These are phyloP conservation scores for Vitis hybrid DNA, from an alignment of 177 flowering plant species.

Conservation along the genomic window DNA sequence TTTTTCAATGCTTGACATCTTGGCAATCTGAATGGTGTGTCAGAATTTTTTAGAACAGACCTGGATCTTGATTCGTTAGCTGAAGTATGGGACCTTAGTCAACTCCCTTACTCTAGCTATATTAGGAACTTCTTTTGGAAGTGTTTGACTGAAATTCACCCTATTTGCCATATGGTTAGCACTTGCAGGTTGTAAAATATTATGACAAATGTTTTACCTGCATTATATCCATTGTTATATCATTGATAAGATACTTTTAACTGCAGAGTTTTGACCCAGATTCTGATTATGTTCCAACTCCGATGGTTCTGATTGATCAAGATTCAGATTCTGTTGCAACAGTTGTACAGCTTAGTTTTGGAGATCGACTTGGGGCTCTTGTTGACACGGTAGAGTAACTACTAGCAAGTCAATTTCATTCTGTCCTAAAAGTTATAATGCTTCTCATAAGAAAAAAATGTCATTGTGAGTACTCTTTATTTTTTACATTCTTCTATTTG, in stretches of 20 bases:
- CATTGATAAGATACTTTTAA: slow-evolving; percentile 8
- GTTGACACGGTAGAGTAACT: slow-evolving; percentile 74
- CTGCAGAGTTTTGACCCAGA: slow-evolving; percentile 53
- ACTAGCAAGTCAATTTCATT: background rate
- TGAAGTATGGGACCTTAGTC: too few species aligned
- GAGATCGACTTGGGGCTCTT: slow-evolving; percentile 97
- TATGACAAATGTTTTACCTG: too few species aligned
- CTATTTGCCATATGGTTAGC: too few species aligned
- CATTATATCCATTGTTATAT: background rate
- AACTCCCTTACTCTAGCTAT: too few species aligned
- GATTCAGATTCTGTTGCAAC: slow-evolving; percentile 79
- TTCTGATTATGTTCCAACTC: slow-evolving; percentile 71
- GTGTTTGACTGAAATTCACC: too few species aligned
- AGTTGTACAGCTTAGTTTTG: slow-evolving; percentile 88
- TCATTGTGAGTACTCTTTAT: background rate
- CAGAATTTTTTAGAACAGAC: too few species aligned
- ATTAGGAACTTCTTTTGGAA: too few species aligned
- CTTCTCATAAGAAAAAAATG: too few species aligned
- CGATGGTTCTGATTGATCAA: slow-evolving; percentile 81
- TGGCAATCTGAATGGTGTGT: too few species aligned
- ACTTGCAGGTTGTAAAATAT: too few species aligned
- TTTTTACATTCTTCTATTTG: background rate
- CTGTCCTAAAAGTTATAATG: background rate
- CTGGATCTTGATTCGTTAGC: too few species aligned
- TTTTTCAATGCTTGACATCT: too few species aligned